Conservation (phyloP, 2,329 filamentous ascomycete genomes). For the Diaporthe ilicicola region DNA sequence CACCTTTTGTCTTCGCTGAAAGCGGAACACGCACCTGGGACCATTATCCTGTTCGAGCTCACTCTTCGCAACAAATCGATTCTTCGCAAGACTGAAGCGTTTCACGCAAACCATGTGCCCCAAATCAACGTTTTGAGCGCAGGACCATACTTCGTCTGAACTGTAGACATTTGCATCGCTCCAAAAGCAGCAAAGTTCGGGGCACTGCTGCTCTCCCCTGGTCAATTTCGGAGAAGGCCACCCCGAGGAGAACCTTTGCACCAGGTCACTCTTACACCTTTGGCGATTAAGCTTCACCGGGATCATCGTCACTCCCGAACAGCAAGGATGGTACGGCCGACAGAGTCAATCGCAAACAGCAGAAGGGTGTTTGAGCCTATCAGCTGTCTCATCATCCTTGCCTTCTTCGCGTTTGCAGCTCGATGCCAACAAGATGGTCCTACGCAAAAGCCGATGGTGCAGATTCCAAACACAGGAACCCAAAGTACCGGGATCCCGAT, state of each 20-base stretch:
- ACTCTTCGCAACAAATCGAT: neutral
- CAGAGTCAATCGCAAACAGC: neutral
- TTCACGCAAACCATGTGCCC: neutral
- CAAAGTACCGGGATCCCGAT: neutral
- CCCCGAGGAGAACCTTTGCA: neutral
- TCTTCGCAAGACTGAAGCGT: neutral
- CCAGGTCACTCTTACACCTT: neutral
- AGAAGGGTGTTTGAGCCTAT: neutral
- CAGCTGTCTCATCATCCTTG: neutral
- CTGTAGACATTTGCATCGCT: neutral
- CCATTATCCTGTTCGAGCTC: neutral
- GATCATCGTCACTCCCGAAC: neutral
- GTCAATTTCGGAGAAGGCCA: neutral
- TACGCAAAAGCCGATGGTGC: slow-evolving; percentile 25
- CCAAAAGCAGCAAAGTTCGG: too few relatives aligned
- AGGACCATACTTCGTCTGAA: neutral
- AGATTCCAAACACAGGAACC: slow-evolving; percentile 6
- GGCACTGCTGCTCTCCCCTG: too few relatives aligned
- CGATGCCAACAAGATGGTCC: slow-evolving; percentile 12
- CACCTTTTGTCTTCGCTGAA: neutral
- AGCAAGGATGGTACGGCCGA: neutral
- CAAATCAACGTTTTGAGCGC: neutral
- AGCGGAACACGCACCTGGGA: neutral
- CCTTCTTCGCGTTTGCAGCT: neutral
- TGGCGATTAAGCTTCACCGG: neutral